Conservation (phyloP, 805 yeast genomes). For the Starmerella sp. region DNA sequence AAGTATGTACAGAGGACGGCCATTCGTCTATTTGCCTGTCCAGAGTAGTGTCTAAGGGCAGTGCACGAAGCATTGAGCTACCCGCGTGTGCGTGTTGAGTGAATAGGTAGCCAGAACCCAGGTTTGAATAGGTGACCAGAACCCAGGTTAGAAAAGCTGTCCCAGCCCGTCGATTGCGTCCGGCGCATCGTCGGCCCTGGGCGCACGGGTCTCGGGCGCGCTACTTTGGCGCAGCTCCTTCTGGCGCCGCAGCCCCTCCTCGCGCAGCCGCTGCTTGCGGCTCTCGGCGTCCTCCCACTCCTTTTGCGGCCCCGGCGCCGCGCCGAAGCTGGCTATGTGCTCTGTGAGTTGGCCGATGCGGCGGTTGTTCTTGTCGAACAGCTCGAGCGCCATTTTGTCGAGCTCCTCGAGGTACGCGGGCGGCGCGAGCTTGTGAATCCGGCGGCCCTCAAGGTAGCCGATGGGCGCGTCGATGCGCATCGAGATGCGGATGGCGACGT, state of each 20-base stretch:
- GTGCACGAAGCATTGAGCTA: too few species aligned
- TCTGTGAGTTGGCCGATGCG: constrained; percentile 40
- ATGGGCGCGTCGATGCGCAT: constrained; percentile 68
- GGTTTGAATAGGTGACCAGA: not conserved
- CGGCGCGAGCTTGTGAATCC: constrained; percentile 38
- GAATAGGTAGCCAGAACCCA: too few species aligned
- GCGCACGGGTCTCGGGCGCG: not conserved
- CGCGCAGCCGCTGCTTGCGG: constrained; percentile 7
- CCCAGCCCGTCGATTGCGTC: not conserved
- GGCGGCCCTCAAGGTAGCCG: constrained; percentile 38
- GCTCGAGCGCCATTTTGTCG: constrained; percentile 45
- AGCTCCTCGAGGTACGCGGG: constrained; percentile 41
- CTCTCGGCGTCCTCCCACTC: constrained; percentile 43
- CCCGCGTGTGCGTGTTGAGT: too few species aligned
- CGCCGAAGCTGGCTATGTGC: constrained; percentile 15
- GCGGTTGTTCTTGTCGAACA: constrained; percentile 54
- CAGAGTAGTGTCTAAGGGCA: too few species aligned
- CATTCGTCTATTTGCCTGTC: too few species aligned
- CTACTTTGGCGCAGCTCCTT: not conserved
- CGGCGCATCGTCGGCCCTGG: not conserved
- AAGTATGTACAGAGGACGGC: too few species aligned
- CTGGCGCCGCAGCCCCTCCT: constrained; percentile 8
- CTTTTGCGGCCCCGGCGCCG: constrained; percentile 32
- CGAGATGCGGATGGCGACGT: constrained; percentile 67
- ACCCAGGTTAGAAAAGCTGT: not conserved